These are phyloP conservation scores for Eutypella sp. DNA, from an alignment of 2,329 filamentous ascomycete species.

Conservation along the genomic window DNA sequence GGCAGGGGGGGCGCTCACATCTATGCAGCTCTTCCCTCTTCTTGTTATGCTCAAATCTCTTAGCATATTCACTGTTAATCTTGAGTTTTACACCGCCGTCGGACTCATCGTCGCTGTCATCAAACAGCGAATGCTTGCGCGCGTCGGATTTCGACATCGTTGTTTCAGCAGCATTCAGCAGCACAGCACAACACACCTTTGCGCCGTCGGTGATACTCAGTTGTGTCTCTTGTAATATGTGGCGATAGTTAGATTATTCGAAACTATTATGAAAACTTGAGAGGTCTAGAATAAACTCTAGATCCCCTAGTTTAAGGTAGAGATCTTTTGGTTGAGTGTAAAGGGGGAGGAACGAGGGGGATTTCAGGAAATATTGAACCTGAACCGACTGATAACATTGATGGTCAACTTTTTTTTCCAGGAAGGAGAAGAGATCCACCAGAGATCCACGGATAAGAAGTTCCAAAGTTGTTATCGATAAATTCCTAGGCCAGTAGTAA, in stretches of 20 bases:
- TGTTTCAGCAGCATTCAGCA: too few species aligned
- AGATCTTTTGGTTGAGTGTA: too few species aligned
- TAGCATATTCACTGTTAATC: conserved; percentile 87
- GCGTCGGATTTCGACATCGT: conserved; percentile 24
- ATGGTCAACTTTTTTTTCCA: conserved; percentile 14
- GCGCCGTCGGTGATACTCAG: too few species aligned
- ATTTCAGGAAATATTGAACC: too few species aligned
- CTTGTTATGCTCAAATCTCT: conserved; percentile 93
- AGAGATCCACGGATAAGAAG: too few species aligned
- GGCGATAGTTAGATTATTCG: too few species aligned
- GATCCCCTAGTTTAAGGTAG: too few species aligned
- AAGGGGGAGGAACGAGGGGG: too few species aligned
- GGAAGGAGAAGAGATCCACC: conserved; percentile 1
- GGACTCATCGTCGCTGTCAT: conserved; percentile 49
- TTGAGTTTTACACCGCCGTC: conserved; percentile 54
- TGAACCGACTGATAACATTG: not conserved
- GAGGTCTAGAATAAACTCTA: too few species aligned
- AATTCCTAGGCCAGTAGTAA: not conserved
- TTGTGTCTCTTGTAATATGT: too few species aligned
- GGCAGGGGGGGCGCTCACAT: conserved; percentile 39
- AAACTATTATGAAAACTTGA: too few species aligned
- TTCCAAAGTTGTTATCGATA: not conserved
- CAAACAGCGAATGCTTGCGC: conserved; percentile 46
- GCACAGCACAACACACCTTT: too few species aligned
- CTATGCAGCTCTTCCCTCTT: conserved; percentile 82